Evolutionary conservation across 345 rosid genomes (phyloP).

Genomic region (Arabidopsis arenosa): DNA sequence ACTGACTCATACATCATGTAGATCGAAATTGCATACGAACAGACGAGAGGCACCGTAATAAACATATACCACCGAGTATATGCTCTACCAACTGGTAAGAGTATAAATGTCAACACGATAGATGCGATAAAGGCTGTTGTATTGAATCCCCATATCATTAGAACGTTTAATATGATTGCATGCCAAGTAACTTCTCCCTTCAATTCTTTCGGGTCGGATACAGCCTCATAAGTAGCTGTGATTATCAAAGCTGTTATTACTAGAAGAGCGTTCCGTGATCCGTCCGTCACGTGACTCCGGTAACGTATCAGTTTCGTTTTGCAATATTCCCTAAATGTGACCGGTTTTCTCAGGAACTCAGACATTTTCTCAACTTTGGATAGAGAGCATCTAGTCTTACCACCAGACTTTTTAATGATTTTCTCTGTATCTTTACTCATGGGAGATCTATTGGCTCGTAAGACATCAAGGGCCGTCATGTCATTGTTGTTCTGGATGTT

Average conservation of each 20-base stretch:
- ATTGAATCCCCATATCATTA: no score
- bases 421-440: neutral
- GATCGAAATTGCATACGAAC: neutral
- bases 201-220: no score
- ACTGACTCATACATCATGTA: no score
- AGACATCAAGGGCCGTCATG: slow-evolving; percentile 30
- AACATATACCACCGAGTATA: slow-evolving; percentile 22
- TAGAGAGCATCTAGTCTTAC: neutral
- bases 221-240: slow-evolving; percentile 25
- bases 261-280: slow-evolving; percentile 37
- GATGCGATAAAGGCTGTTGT: no score
- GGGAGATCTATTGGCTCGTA: neutral
- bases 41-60: neutral
- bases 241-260: slow-evolving; percentile 43
- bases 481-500: slow-evolving; percentile 24
- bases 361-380: neutral
- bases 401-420: neutral
- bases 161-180: no score
- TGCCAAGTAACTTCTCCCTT: no score
- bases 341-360: neutral
- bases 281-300: slow-evolving; percentile 2
- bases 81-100: slow-evolving; percentile 30
- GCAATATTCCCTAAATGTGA: neutral
- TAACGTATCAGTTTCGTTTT: neutral
- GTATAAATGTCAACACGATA: slow-evolving; percentile 19